These are phyloP conservation scores for Pseudozyma sp. DNA, from an alignment of 1,284 basidiomycete genomes.

Conservation along the genomic window DNA sequence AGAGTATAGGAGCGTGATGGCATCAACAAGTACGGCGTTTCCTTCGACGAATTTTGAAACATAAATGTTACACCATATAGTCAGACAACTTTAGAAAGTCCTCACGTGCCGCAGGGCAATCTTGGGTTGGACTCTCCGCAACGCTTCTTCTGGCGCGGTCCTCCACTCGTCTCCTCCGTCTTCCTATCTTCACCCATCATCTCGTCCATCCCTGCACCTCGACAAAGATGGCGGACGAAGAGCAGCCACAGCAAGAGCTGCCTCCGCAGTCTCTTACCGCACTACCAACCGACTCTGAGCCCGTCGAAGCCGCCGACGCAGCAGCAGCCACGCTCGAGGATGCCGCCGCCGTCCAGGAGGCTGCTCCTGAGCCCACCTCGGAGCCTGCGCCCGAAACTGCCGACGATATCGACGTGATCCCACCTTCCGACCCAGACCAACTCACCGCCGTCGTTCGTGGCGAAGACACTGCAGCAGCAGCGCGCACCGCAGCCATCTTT, in stretches of 20 bases:
- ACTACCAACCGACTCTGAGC: conserved; percentile 1
- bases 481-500: conserved; percentile 42
- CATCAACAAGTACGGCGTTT: too few species aligned
- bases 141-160: neutral
- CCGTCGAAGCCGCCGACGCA: conserved; percentile 4
- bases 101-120: conserved; percentile 25
- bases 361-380: neutral
- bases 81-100: neutral
- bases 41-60: too few species aligned
- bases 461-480: conserved; percentile 33
- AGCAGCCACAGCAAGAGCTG: conserved; percentile 18
- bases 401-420: conserved; percentile 23
- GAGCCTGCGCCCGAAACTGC: conserved; percentile 13
- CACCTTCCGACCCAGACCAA: conserved; percentile 18
- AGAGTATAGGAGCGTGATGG: too few species aligned
- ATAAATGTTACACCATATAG: too few species aligned
- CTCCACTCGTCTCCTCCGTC: neutral
- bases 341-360: neutral
- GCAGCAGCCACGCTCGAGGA: conserved; percentile 4
- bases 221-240: conserved; percentile 37
- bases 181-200: conserved; percentile 1
- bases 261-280: conserved; percentile 8
- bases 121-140: neutral
- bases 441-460: conserved; percentile 27
- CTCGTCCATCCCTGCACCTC: neutral